Base-by-base conservation (phyloP, 768 basidiomycete species). In the Rhodotorula babjevae region DNA sequence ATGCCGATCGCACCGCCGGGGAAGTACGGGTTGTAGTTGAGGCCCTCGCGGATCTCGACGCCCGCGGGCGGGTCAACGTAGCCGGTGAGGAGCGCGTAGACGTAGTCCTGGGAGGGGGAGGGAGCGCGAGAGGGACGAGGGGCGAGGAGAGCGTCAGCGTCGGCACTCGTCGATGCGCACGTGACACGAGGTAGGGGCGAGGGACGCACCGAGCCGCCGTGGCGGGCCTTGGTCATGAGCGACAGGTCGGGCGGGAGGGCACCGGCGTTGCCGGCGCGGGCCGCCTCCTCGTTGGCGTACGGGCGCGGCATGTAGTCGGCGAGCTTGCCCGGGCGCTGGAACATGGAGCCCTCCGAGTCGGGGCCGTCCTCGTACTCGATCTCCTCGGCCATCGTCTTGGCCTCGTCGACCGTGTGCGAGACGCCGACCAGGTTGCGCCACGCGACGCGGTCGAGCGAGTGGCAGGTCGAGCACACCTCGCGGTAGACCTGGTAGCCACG, bases 361-460 rank as follows among this genome's bases (percentile, higher is more conserved):
- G 96, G 96, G 49, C 96, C 96, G 80, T 99, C 96, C 79, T 87
- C 86, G 83, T 98, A 99, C 82, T 99, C 96, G 69, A 93, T 85
- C 79, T 97, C 95, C 83, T 96, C 96, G 18, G 96, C 96, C 89
- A 98, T 87, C 4, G 85, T 84, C 82, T 91, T 90, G 65, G 85
- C 85, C 83, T 99, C 94, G 75, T 93, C 90, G 56, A 85, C 95
- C 77, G 90, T 92, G 84, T 99, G 96, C 42, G 93, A 96, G 67
- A 97, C 93, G 79, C 93, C 96, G 76, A 99, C 96, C 69, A 99
- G 85, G 84, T 98, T 99, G 81, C 96, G 92, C 96, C 96, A 99
- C 69, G 96, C 96, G 80, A 99, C 94, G 78, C 96, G 93, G 84
- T 99, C 92, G 67, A 99, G 88, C 47, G 96, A 99, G 82, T 99